phyloP scores from a whole-genome alignment of 2,329 filamentous ascomycete species.

The Proliferodiscus dingleyae region DNA sequence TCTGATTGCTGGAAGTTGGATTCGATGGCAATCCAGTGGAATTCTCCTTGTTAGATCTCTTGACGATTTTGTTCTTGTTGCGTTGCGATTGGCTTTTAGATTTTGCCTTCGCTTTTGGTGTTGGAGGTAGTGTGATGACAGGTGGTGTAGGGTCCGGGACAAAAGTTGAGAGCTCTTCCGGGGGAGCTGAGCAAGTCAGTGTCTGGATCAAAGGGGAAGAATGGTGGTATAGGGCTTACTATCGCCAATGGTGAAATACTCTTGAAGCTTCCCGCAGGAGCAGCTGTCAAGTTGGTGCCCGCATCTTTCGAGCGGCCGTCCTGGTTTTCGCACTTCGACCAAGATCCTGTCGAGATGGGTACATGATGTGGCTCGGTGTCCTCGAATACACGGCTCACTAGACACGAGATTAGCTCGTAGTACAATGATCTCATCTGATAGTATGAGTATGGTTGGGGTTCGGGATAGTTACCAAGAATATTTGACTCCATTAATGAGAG shows the following conservation, averaged over 20 bases:
- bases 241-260: conserved; percentile 13
- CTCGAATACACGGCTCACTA: conserved; percentile 28
- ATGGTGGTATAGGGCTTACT: neutral
- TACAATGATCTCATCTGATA: neutral
- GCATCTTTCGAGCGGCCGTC: conserved; percentile 26
- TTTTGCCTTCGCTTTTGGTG: too few relatives aligned
- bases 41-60: too few relatives aligned
- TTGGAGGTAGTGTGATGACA: too few relatives aligned
- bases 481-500: conserved; percentile 27
- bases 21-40: too few relatives aligned
- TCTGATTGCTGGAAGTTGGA: too few relatives aligned
- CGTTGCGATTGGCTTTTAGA: too few relatives aligned
- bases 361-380: conserved; percentile 27
- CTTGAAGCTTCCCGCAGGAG: conserved; percentile 20
- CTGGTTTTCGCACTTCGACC: conserved; percentile 27
- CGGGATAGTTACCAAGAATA: conserved; percentile 25
- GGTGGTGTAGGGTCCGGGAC: neutral
- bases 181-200: neutral
- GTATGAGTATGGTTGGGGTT: neutral
- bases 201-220: neutral
- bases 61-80: too few relatives aligned
- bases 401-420: neutral
- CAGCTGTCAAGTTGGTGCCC: conserved; percentile 24
- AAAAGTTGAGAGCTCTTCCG: neutral
- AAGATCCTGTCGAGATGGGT: conserved; percentile 24